Conservation (phyloP, 768 basidiomycete genomes). For the Pisolithus tinctorius region DNA sequence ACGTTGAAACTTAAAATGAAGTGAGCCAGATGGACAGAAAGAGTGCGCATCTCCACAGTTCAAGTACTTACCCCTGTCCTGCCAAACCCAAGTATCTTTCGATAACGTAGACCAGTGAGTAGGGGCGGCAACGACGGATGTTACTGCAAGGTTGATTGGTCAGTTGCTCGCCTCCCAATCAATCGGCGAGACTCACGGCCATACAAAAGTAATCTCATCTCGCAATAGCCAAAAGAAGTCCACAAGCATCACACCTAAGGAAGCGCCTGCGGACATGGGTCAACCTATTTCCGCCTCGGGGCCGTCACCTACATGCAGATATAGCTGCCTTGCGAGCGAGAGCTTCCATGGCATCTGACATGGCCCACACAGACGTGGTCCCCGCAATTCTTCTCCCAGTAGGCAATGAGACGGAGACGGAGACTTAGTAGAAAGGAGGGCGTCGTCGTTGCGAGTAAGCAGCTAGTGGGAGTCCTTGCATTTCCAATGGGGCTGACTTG, state of each 20-base stretch:
- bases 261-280: neutral
- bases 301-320: slow-evolving; percentile 7
- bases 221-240: slow-evolving; percentile 9
- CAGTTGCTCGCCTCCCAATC: neutral
- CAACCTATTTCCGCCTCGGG: neutral
- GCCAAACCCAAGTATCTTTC: slow-evolving; percentile 11
- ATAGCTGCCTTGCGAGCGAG: slow-evolving; percentile 6
- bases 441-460: too few relatives aligned
- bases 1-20: slow-evolving; percentile 13
- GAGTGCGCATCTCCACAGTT: neutral
- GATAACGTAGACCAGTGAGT: slow-evolving; percentile 6
- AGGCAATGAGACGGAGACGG: too few relatives aligned
- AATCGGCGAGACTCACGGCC: slow-evolving; percentile 13
- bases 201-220: slow-evolving; percentile 12
- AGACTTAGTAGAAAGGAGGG: too few relatives aligned
- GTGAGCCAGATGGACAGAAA: neutral
- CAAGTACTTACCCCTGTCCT: slow-evolving; percentile 13
- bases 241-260: slow-evolving; percentile 10
- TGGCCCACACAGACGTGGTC: neutral
- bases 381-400: neutral
- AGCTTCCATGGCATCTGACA: neutral
- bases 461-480: too few relatives aligned
- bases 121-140: slow-evolving; percentile 2
- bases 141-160: slow-evolving; percentile 2
- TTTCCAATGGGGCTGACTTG: too few relatives aligned